Conservation (phyloP, 2,329 filamentous ascomycete species). For the Phialophora tarda region DNA sequence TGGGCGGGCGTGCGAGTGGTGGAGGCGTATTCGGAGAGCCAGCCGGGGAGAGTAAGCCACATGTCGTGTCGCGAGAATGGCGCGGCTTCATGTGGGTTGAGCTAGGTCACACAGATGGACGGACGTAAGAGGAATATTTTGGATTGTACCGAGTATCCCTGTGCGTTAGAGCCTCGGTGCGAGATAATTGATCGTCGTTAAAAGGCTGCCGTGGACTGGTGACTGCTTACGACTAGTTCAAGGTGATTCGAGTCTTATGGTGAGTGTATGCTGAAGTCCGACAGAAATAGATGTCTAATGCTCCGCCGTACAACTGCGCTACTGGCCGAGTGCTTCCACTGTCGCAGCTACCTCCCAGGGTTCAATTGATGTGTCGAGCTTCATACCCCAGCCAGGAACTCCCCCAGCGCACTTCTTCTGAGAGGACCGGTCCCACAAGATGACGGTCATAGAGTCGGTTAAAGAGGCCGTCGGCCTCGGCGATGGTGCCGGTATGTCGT, state of each 20-base stretch:
- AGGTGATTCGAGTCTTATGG: neutral
- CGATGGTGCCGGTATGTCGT: conserved; percentile 47
- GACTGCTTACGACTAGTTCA: neutral
- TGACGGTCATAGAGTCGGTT: conserved; percentile 51
- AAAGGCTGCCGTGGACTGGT: neutral
- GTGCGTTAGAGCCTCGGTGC: neutral
- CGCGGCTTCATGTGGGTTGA: conserved; percentile 11
- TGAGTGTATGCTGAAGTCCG: neutral
- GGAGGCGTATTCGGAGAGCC: neutral
- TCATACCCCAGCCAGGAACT: neutral
- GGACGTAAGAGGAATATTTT: neutral
- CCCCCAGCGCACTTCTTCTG: neutral
- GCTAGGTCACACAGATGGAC: too few relatives aligned
- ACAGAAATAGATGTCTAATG: neutral
- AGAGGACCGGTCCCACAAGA: conserved; percentile 16
- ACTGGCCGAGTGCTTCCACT: neutral
- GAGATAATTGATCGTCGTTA: neutral
- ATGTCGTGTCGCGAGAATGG: neutral
- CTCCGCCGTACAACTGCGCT: conserved; percentile 7
- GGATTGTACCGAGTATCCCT: neutral
- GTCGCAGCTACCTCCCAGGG: conserved; percentile 9
- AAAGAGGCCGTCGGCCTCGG: conserved; percentile 57
- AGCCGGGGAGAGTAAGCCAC: neutral
- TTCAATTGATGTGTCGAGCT: conserved; percentile 8
- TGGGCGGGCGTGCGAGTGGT: neutral